phyloP scores from a whole-genome alignment of 768 basidiomycete genomes.

The Leccinum disarticulatum region DNA sequence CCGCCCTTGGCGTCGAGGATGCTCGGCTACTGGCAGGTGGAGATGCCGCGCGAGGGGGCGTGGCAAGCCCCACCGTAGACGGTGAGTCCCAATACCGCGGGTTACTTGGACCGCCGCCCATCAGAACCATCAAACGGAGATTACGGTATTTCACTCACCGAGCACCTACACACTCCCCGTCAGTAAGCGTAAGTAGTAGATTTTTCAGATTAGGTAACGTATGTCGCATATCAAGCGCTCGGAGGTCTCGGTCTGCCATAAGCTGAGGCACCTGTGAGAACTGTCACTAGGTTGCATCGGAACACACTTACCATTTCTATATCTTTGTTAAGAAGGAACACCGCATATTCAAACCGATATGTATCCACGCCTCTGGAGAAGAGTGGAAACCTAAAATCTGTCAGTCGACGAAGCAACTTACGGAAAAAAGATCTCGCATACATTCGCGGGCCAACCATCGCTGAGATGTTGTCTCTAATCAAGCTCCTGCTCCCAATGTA shows the following conservation, averaged over 20 bases:
- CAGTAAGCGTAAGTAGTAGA: slow-evolving; percentile 80
- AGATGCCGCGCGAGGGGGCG: slow-evolving; percentile 23
- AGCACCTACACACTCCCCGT: slow-evolving; percentile 53
- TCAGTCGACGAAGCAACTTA: slow-evolving; percentile 12
- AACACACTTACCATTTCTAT: slow-evolving; percentile 75
- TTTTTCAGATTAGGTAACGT: slow-evolving; percentile 97
- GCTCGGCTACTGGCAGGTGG: slow-evolving; percentile 12
- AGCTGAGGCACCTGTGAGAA: slow-evolving; percentile 49
- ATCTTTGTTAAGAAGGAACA: slow-evolving; percentile 95
- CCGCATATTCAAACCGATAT: slow-evolving; percentile 96
- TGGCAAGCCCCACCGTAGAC: slow-evolving; percentile 22
- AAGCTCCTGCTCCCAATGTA: slow-evolving; percentile 88
- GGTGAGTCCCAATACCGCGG: slow-evolving; percentile 22
- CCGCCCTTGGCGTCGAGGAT: slow-evolving; percentile 31
- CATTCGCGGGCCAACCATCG: slow-evolving; percentile 95
- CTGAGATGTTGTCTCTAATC: slow-evolving; percentile 89
- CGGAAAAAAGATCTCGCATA: slow-evolving; percentile 41
- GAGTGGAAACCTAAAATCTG: slow-evolving; percentile 76
- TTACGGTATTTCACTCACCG: slow-evolving; percentile 39
- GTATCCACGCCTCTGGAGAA: slow-evolving; percentile 94
- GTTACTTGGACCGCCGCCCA: slow-evolving; percentile 14
- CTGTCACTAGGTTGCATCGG: background rate
- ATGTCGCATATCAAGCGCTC: slow-evolving; percentile 90
- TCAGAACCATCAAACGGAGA: slow-evolving; percentile 11
- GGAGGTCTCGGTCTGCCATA: slow-evolving; percentile 87